A percentile compares a stretch with the other conserved stretches of the same genome.
Conservation (phyloP, 306 rosid genomes). For the Carpinus viminea region DNA sequence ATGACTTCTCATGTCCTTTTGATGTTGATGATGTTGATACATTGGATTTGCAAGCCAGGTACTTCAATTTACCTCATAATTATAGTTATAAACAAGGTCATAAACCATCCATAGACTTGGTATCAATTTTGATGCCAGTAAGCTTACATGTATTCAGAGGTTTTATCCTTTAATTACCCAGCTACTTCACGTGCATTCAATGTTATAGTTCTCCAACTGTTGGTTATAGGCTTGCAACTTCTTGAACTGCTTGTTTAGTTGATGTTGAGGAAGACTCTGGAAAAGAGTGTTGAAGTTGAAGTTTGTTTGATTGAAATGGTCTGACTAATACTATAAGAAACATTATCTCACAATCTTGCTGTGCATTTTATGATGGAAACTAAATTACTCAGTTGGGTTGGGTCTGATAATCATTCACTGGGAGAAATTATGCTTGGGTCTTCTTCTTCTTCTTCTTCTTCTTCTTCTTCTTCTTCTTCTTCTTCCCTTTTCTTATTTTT, state of each 20-base stretch:
- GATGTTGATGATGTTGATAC: constrained; percentile 83
- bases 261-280: neutral
- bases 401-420: neutral
- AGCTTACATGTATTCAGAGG: constrained; percentile 3
- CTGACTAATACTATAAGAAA: neutral
- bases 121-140: constrained; percentile 6
- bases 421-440: neutral
- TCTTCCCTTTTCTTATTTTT: neutral
- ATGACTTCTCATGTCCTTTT: constrained; percentile 74
- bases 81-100: constrained; percentile 16
- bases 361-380: neutral
- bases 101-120: constrained; percentile 14
- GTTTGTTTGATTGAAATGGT: neutral
- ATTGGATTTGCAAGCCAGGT: constrained; percentile 63
- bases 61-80: constrained; percentile 22
- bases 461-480: neutral
- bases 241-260: constrained; percentile 11
- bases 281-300: neutral
- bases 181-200: constrained; percentile 2
- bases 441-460: neutral
- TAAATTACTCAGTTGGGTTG: neutral
- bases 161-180: constrained; percentile 23
- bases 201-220: constrained; percentile 2
- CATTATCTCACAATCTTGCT: neutral
- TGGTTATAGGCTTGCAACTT: neutral